Base-by-base conservation (phyloP, 352 stramenopile species). In the Pythium dissotocum region DNA sequence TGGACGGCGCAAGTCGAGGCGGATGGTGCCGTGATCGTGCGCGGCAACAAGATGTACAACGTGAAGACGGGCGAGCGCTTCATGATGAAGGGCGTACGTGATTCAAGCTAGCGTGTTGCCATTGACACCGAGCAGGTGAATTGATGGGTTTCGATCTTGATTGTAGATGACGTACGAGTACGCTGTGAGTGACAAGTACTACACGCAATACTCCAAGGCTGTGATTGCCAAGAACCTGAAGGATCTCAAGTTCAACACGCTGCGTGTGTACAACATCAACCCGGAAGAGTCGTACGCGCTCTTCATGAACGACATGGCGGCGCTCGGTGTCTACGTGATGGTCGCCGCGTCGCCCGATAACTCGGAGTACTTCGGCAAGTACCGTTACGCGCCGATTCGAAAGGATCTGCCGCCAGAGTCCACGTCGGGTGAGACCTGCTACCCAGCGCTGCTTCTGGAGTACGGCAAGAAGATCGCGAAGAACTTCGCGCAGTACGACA, bases 31-130 rank as follows among this genome's bases (percentile, higher is more conserved):
- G 78, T 83, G 54, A 80, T 94, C 56, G 32, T 96, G 65, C 86
- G 87, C 53, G 88, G 88, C 57, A 94, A 93, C 83, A 94, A 96
- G 65, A 83, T 96, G 73, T 96, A 91, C 76, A 90, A 96, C 66
- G 72, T 73, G 33, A 90, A 90, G 21, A 83, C 86, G 13, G 80
- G 82, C 69, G 83, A 94, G 65, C 88, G 88, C 46, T 96, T 96
- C 68, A 87, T 94, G 75, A 92, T 95, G 62, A 91, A 93, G 73
- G 87, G 87, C 56, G 85, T 94, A 73, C 73, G 85, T 73, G 21
- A 13, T 18, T 2, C 35, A 13, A 2, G 24, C 49, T 32, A 7
- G 26, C 6, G 4, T 44, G 12, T 44, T 4, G 36, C 36, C 16
- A 14, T 44, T 44, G 2, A 16, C 16, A 14, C 9, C 24, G 40